A percentile compares a stretch with the other conserved stretches of the same genome.
phyloP scores from a whole-genome alignment of 768 basidiomycete species.

The Gloeophyllum trabeum region DNA sequence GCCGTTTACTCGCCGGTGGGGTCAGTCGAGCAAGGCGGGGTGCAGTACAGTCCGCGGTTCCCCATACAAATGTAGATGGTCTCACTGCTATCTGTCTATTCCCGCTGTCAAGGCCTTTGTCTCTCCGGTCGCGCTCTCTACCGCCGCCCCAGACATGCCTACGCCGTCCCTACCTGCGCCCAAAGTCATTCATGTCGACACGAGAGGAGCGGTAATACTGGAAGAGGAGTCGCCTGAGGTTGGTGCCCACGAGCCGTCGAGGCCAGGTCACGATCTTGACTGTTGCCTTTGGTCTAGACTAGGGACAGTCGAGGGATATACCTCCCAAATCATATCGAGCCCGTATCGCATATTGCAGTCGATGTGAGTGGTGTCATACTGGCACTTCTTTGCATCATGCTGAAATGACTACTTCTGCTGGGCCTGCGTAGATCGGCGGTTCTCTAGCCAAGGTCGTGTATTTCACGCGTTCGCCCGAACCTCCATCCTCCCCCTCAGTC shows the following conservation, averaged over 20 bases:
- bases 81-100: background rate
- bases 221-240: slow-evolving; percentile 94
- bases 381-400: slow-evolving; percentile 3
- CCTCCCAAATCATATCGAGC: slow-evolving; percentile 95
- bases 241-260: slow-evolving; percentile 15
- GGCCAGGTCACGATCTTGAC: slow-evolving; percentile 1
- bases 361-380: slow-evolving; percentile 58
- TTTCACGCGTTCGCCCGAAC: slow-evolving; percentile 89
- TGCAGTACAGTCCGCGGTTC: background rate
- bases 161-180: slow-evolving; percentile 66
- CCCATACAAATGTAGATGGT: background rate
- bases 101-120: background rate
- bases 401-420: slow-evolving; percentile 7
- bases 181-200: slow-evolving; percentile 89
- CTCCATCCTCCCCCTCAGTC: slow-evolving; percentile 67
- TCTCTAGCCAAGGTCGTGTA: slow-evolving; percentile 97
- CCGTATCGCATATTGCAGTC: slow-evolving; percentile 93
- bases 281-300: slow-evolving; percentile 36
- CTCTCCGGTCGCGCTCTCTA: background rate
- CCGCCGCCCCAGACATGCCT: slow-evolving; percentile 19
- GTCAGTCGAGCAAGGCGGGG: too few species aligned
- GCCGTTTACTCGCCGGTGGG: background rate
- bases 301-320: slow-evolving; percentile 95
- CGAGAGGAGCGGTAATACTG: slow-evolving; percentile 86
- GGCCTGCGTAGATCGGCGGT: slow-evolving; percentile 69